phyloP scores from a whole-genome alignment of 305 asterid species.

The Fraxinus greggii region DNA sequence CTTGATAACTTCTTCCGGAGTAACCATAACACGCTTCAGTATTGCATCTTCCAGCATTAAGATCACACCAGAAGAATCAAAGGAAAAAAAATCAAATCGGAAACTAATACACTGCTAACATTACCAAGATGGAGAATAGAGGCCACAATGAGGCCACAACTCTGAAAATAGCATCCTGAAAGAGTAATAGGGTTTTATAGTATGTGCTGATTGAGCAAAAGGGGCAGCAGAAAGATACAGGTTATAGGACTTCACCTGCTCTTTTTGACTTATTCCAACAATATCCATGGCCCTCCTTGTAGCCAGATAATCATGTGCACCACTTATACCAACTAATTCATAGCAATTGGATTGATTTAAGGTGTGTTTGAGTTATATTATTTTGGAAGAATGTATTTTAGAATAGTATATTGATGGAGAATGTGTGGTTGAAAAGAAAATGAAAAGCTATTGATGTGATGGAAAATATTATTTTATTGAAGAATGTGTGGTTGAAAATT shows the following conservation, averaged over 20 bases:
- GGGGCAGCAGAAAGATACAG: constrained; percentile 20
- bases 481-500: too few relatives aligned
- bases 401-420: too few relatives aligned
- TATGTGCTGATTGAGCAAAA: constrained; percentile 9
- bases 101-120: constrained; percentile 22
- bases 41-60: constrained; percentile 71
- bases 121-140: constrained; percentile 87
- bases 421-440: too few relatives aligned
- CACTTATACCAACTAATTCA: constrained; percentile 68
- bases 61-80: constrained; percentile 54
- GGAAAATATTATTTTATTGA: too few relatives aligned
- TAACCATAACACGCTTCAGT: constrained; percentile 77
- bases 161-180: constrained; percentile 84
- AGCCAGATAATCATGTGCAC: constrained; percentile 80
- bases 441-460: too few relatives aligned
- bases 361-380: too few relatives aligned
- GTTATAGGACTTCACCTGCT: constrained; percentile 51
- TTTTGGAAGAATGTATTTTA: too few relatives aligned
- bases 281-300: constrained; percentile 86
- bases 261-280: constrained; percentile 75
- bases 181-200: constrained; percentile 21
- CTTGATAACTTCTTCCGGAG: constrained; percentile 85
- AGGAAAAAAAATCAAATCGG: background rate
- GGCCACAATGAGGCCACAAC: constrained; percentile 89
- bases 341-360: constrained; percentile 76